These are phyloP conservation scores for Cladorrhinum samala DNA, from an alignment of 495 filamentous ascomycete genomes.

Conservation along the genomic window DNA sequence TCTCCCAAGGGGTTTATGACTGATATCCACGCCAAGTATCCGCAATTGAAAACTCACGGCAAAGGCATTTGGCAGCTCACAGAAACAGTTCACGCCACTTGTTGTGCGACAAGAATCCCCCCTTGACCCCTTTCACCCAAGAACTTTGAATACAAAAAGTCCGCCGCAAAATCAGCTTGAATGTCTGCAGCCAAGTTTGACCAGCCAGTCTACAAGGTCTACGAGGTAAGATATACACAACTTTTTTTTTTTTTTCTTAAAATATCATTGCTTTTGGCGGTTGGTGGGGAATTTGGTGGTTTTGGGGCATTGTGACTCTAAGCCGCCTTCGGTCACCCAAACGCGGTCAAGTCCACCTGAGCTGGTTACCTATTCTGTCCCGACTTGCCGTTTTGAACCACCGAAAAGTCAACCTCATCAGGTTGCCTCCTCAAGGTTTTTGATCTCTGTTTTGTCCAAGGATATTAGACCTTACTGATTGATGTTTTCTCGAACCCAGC, in stretches of 20 bases:
- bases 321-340: background rate
- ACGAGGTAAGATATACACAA: slow-evolving; percentile 38
- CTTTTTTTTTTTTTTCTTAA: too few relatives aligned
- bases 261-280: too few relatives aligned
- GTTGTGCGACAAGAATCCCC: too few relatives aligned
- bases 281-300: background rate
- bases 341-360: background rate
- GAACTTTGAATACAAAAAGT: too few relatives aligned
- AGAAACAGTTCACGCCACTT: too few relatives aligned
- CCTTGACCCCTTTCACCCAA: too few relatives aligned
- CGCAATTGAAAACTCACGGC: too few relatives aligned
- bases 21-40: too few relatives aligned
- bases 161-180: slow-evolving; percentile 34
- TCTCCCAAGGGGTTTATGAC: too few relatives aligned
- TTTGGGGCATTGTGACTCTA: background rate
- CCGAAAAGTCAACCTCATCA: background rate
- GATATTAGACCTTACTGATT: background rate
- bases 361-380: background rate
- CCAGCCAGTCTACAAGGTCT: slow-evolving; percentile 45
- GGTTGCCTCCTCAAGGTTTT: background rate
- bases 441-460: background rate
- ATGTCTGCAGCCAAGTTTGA: slow-evolving; percentile 47
- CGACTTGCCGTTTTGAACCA: background rate
- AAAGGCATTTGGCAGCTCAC: too few relatives aligned
- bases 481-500: slow-evolving; percentile 22